A percentile compares a stretch with the other conserved stretches of the same genome.
Evolutionary conservation across 1,139 yeast genomes (phyloP).

Genomic region (Candida sojae): DNA sequence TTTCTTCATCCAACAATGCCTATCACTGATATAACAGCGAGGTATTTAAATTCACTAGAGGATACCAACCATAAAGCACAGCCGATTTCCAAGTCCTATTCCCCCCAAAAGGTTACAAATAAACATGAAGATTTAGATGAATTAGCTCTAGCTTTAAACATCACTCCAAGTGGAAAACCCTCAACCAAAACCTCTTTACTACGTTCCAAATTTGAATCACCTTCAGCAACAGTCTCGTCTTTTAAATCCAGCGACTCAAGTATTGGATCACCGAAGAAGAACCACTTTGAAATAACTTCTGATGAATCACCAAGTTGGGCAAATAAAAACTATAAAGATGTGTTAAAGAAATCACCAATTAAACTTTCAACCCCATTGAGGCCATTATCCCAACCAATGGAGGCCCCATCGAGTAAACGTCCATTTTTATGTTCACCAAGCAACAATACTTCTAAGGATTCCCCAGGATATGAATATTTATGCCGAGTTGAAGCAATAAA

Average conservation of each 20-base stretch:
- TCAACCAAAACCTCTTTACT: constrained; percentile 33
- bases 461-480: constrained; percentile 71
- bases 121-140: constrained; percentile 38
- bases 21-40: constrained; percentile 28
- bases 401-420: constrained; percentile 13
- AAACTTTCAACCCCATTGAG: constrained; percentile 10
- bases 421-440: constrained; percentile 31
- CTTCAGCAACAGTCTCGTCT: constrained; percentile 47
- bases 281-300: constrained; percentile 16
- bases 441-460: constrained; percentile 29
- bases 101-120: constrained; percentile 15
- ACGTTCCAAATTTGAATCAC: constrained; percentile 42
- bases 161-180: constrained; percentile 19
- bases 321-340: constrained; percentile 20
- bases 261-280: constrained; percentile 21
- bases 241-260: constrained; percentile 31
- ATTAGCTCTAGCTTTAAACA: constrained; percentile 40
- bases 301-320: constrained; percentile 27
- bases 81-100: constrained; percentile 32
- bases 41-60: constrained; percentile 34
- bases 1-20: constrained; percentile 5
- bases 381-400: constrained; percentile 19
- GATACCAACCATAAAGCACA: constrained; percentile 21
- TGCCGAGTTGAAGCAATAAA: constrained; percentile 90
- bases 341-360: constrained; percentile 18